Evolutionary conservation across 257 asterid genomes (phyloP), one percentile per base, ranked within the genome.

Genomic region (Nicotiana otophora): DNA sequence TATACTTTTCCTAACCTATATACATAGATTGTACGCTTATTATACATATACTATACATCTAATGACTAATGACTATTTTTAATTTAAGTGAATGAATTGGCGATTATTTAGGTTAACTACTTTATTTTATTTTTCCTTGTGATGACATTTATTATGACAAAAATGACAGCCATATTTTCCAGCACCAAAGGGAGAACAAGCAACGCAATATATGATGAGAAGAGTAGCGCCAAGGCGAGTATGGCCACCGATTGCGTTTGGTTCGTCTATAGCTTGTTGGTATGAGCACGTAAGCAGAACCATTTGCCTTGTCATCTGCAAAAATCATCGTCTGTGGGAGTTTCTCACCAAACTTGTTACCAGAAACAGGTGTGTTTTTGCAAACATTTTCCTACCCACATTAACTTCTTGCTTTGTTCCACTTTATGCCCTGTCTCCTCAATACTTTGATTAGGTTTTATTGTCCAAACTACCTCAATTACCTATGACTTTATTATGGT

Each of bases 121-220:
- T 20, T 36, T 23, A 30, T 34, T 46, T 78, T 63, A 26, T 70
- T 10, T 61, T 39, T 4, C 4, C 5, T 64, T 17, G 5, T 20
- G 36, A 70, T 12, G 36, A 70, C 60, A 70, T 72, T 46, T 34
- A 14, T 74, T 72, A 30, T 72, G 34, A 10, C 30, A 20, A 61
- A 61, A 61, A 66, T 51, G 84, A 90, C 95, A 96, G 99, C 99
- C 99, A 36, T 96, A 93, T 90, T 96, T 96, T 65, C 99, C 99
- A 31, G 85, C 87, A 1, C 98, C 98, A 2, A 90, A 90, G 77
- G 98, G 98, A 1, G 98, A 92, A 81, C 86, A 86, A 69, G 92
- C 97, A 0, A 90, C 97, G 1, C 99, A 94, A 11, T 87, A 94
- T 85, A 94, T 90, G 90, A 93, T 96, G 98, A 87, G 97, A 55